Conservation (phyloP, 1,284 basidiomycete genomes). For the Leccinum brunneo-olivaceum region DNA sequence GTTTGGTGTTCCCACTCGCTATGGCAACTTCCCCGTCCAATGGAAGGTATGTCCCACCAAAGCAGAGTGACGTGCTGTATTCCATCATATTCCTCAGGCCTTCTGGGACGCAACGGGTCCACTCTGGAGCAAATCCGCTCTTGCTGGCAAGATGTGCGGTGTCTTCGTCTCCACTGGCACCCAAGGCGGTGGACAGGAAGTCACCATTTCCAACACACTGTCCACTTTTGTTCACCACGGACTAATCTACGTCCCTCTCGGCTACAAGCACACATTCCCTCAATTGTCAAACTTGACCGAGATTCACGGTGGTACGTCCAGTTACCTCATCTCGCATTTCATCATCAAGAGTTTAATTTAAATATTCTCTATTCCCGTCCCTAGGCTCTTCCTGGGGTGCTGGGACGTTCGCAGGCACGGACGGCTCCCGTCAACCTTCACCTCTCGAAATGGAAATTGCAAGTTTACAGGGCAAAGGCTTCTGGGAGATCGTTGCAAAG, state of each 20-base stretch:
- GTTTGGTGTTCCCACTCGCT: conserved; percentile 77
- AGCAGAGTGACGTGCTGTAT: background rate
- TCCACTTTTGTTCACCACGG: conserved; percentile 81
- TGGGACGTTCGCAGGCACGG: conserved; percentile 58
- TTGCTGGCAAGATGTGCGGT: conserved; percentile 77
- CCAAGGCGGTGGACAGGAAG: conserved; percentile 70
- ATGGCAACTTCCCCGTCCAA: conserved; percentile 64
- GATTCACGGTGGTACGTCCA: conserved; percentile 61
- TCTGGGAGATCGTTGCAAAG: conserved; percentile 46
- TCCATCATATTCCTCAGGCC: conserved; percentile 35
- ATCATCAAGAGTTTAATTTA: background rate
- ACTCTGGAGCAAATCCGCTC: conserved; percentile 67
- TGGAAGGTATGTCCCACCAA: conserved; percentile 47
- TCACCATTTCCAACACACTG: conserved; percentile 57
- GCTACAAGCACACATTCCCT: conserved; percentile 56
- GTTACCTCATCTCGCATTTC: background rate
- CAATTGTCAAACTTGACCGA: conserved; percentile 56
- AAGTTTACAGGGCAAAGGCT: conserved; percentile 56
- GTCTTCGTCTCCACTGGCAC: conserved; percentile 65
- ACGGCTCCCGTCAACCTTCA: conserved; percentile 60
- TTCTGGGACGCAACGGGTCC: conserved; percentile 80
- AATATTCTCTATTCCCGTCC: background rate
- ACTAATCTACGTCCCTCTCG: conserved; percentile 73
- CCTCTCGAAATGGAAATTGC: conserved; percentile 63
- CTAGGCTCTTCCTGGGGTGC: conserved; percentile 70